Conservation (phyloP, 805 yeast genomes). For the Komagataella mondaviorum region DNA sequence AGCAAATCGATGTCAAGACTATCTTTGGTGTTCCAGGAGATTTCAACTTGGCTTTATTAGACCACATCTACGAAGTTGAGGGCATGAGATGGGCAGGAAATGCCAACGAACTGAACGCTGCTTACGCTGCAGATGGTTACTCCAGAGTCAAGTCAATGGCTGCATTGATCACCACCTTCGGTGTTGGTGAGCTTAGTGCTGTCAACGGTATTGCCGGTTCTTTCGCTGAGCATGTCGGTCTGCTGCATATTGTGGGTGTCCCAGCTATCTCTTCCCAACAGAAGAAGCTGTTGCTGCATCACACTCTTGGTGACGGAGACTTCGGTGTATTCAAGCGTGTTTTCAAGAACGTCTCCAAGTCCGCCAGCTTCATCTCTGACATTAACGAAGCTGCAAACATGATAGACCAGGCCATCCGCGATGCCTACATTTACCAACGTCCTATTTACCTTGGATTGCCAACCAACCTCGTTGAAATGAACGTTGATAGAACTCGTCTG, state of each 20-base stretch:
- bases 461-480: conserved; percentile 61
- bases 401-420: conserved; percentile 63
- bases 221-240: conserved; percentile 81
- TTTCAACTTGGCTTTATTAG: conserved; percentile 60
- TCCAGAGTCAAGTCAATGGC: conserved; percentile 69
- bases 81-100: conserved; percentile 85
- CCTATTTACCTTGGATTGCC: conserved; percentile 80
- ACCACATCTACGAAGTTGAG: conserved; percentile 60
- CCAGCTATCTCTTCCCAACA: conserved; percentile 68
- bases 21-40: conserved; percentile 78
- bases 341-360: conserved; percentile 60
- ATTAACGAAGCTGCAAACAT: conserved; percentile 51
- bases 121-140: conserved; percentile 84
- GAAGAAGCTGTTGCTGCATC: conserved; percentile 63
- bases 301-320: conserved; percentile 76
- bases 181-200: conserved; percentile 82
- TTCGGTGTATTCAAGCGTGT: conserved; percentile 68
- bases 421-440: conserved; percentile 59
- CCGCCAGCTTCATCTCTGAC: conserved; percentile 53
- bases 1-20: conserved; percentile 57
- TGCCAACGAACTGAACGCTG: conserved; percentile 82
- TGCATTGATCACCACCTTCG: conserved; percentile 72
- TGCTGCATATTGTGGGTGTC: conserved; percentile 76
- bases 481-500: conserved; percentile 42
- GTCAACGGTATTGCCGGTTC: conserved; percentile 82